phyloP scores from a whole-genome alignment of 2,329 filamentous ascomycete species.

The Fusarium stilboides region DNA sequence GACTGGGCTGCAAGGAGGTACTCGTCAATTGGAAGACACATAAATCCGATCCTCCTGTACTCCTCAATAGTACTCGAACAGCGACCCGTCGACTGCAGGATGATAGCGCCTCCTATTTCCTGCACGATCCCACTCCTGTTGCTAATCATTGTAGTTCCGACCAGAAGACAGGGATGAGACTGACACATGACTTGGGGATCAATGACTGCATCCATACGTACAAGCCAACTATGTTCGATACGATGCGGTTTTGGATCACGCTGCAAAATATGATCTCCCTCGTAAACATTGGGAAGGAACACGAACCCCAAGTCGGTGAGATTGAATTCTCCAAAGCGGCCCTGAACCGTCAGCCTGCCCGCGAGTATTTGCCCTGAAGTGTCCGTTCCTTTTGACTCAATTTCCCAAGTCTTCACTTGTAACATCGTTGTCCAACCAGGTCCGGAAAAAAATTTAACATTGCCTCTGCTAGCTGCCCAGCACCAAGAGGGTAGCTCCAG shows the following conservation, averaged over 20 bases:
- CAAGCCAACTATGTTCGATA: not conserved
- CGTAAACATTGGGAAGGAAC: no score
- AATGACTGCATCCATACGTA: not conserved
- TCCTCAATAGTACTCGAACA: not conserved
- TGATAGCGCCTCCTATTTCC: not conserved
- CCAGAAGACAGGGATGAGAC: not conserved
- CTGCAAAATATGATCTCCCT: no score
- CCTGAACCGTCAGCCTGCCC: not conserved
- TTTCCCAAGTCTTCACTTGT: not conserved
- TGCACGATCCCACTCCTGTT: not conserved
- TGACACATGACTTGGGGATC: fast-evolving
- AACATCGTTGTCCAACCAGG: not conserved
- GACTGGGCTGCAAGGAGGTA: not conserved
- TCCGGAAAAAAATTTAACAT: not conserved
- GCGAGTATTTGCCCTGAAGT: constrained; percentile 1
- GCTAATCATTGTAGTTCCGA: not conserved
- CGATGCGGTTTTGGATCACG: no score
- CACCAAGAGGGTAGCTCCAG: not conserved
- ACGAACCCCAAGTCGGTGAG: fast-evolving
- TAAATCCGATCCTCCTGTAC: not conserved
- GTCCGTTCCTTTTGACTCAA: not conserved
- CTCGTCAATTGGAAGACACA: not conserved
- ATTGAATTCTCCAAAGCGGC: fast-evolving
- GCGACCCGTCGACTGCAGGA: not conserved
- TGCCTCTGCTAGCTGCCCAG: not conserved